Conservation (phyloP, 176 grass and related monocot species). For the Oryza meridionalis region DNA sequence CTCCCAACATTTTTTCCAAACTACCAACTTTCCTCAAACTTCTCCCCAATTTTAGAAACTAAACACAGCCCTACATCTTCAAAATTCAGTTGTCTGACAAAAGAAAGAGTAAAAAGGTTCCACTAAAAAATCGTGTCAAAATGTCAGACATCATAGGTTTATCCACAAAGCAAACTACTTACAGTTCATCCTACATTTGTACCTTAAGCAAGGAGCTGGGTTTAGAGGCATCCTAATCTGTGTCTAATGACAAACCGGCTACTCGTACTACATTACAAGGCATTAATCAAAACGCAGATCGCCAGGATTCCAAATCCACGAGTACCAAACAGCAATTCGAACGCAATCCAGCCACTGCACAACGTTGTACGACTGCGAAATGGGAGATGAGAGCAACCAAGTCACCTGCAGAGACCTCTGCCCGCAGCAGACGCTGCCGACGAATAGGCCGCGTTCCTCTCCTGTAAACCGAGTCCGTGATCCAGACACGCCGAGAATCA, state of each 20-base stretch:
- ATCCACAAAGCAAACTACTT: neutral
- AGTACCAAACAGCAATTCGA: neutral
- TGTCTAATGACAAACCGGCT: too few relatives aligned
- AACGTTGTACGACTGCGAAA: neutral
- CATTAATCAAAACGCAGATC: neutral
- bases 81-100: neutral
- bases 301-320: neutral
- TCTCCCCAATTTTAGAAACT: too few relatives aligned
- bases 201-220: neutral
- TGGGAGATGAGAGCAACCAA: neutral
- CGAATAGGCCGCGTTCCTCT: slow-evolving; percentile 28
- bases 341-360: neutral
- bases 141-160: neutral
- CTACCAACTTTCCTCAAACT: too few relatives aligned
- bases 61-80: neutral
- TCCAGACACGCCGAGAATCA: slow-evolving; percentile 23
- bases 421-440: neutral
- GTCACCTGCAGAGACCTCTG: slow-evolving; percentile 59
- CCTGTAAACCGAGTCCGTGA: slow-evolving; percentile 53
- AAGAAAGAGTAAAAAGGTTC: neutral
- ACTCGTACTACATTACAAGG: neutral
- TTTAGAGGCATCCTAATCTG: neutral
- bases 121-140: neutral
- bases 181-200: too few relatives aligned
- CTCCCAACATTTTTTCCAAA: too few relatives aligned